Percentiles rank a stretch among this genome's conserved stretches.
Evolutionary conservation across 768 basidiomycete species (phyloP).

Genomic region (Pleurotus platypus): DNA sequence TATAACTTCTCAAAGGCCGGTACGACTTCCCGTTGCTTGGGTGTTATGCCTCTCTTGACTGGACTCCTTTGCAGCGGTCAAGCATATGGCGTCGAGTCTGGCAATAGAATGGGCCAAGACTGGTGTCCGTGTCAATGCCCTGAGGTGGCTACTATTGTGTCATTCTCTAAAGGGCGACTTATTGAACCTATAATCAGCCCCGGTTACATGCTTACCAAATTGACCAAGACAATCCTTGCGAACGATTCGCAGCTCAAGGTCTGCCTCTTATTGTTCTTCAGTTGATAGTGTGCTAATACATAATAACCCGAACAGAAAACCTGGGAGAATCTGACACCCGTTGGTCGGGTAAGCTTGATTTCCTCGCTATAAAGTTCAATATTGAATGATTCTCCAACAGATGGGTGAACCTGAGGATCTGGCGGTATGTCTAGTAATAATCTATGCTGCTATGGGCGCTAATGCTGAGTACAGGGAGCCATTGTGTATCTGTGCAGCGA

Average conservation of each 20-base stretch:
- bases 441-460: neutral
- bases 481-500: conserved; percentile 90
- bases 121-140: conserved; percentile 79
- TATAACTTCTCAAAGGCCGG: conserved; percentile 97
- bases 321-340: conserved; percentile 83
- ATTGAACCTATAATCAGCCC: conserved; percentile 45
- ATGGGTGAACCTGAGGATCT: conserved; percentile 94
- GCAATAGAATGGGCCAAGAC: conserved; percentile 96
- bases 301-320: conserved; percentile 48
- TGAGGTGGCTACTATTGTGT: conserved; percentile 42
- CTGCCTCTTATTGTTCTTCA: conserved; percentile 10
- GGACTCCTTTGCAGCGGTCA: conserved; percentile 54
- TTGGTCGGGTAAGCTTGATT: conserved; percentile 65
- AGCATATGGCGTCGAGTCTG: conserved; percentile 89
- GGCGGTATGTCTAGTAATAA: conserved; percentile 44
- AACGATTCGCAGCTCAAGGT: conserved; percentile 76
- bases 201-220: conserved; percentile 91
- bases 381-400: conserved; percentile 28
- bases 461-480: conserved; percentile 54
- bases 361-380: conserved; percentile 10
- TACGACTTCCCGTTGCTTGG: conserved; percentile 20
- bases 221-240: conserved; percentile 80
- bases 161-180: neutral
- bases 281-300: neutral
- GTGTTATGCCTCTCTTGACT: neutral